Evolutionary conservation across 2,329 filamentous ascomycete species (phyloP), one percentile per base, ranked within the genome.

Genomic region (Trichophaea hybrida): DNA sequence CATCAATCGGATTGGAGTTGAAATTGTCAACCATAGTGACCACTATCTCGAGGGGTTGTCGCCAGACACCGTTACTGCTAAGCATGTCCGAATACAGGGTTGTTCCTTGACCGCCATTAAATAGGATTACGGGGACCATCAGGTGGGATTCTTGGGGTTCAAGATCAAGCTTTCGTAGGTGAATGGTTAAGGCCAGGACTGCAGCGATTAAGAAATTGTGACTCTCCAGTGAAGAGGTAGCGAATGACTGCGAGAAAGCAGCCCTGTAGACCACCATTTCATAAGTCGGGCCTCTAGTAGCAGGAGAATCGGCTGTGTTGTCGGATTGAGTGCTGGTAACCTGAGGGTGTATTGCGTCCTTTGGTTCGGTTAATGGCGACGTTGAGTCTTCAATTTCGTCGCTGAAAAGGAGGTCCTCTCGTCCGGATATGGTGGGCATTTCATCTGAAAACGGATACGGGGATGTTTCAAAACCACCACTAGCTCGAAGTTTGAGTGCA

Each of bases 71-170:
- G 5, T 49, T 33, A 13, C 31, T 17, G 2, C 40, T 40, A 1
- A 62, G 15, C 10, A 60, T 15, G 40, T 62, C 61, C n/a, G 61
- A 62, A 13, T 40, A 58, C 3, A 62, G 32, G n/a, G 53, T 34
- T 33, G 13, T 7, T n/a, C 37, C 37, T 7, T n/a, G n/a, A n/a
- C n/a, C n/a, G n/a, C n/a, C 37, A n/a, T n/a, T n/a, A n/a, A n/a
- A n/a, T n/a, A n/a, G n/a, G n/a, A n/a, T n/a, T n/a, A n/a, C n/a
- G n/a, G n/a, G n/a, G n/a, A n/a, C n/a, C n/a, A n/a, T 40, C 7
- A 40, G 37, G 37, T 7, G 7, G 37, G 7, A 7, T n/a, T 40
- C 37, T n/a, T 7, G 7, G 37, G n/a, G n/a, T 40, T 40, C 37
- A 7, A 40, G 7, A 40, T 7, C 7, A 7, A 40, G 7, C 37